Percentiles rank a stretch among this genome's conserved stretches.
Conservation (phyloP, 129 eudicot genomes). For the Chrysanthemum seticuspe region DNA sequence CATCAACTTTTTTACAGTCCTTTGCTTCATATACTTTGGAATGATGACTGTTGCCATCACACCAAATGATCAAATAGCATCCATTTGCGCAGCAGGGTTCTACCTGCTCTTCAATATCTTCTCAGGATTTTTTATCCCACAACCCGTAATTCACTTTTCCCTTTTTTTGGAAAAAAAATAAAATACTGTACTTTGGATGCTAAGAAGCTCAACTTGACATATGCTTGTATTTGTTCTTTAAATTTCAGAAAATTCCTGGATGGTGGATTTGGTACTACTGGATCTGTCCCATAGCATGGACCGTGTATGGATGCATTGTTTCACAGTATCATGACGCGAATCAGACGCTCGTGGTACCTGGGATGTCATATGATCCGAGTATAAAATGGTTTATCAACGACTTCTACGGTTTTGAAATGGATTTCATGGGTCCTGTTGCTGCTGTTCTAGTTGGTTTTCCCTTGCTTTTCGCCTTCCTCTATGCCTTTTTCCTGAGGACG, state of each 20-base stretch:
- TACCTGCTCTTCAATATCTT: constrained; percentile 64
- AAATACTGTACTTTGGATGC: too few species aligned
- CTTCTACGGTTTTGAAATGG: constrained; percentile 55
- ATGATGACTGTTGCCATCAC: constrained; percentile 83
- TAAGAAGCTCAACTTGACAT: neutral
- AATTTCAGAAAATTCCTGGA: constrained; percentile 65
- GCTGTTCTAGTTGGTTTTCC: constrained; percentile 61
- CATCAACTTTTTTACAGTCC: constrained; percentile 59
- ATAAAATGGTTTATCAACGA: constrained; percentile 40
- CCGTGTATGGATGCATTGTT: constrained; percentile 65
- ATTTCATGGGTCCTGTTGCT: constrained; percentile 76
- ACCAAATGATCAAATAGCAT: constrained; percentile 74
- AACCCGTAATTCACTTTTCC: constrained; percentile 51
- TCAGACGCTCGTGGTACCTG: constrained; percentile 39
- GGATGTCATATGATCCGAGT: constrained; percentile 33
- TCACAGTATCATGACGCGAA: constrained; percentile 64
- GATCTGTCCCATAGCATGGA: constrained; percentile 86
- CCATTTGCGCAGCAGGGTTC: constrained; percentile 72
- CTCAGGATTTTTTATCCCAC: constrained; percentile 74
- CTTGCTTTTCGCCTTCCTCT: constrained; percentile 59
- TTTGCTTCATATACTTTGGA: constrained; percentile 79
- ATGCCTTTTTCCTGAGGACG: constrained; percentile 58
- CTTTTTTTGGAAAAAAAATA: too few species aligned
- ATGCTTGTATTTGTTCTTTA: neutral
- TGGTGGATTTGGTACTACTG: constrained; percentile 91